phyloP scores from a whole-genome alignment of 2,329 filamentous ascomycete species.

The Alternaria rosae region DNA sequence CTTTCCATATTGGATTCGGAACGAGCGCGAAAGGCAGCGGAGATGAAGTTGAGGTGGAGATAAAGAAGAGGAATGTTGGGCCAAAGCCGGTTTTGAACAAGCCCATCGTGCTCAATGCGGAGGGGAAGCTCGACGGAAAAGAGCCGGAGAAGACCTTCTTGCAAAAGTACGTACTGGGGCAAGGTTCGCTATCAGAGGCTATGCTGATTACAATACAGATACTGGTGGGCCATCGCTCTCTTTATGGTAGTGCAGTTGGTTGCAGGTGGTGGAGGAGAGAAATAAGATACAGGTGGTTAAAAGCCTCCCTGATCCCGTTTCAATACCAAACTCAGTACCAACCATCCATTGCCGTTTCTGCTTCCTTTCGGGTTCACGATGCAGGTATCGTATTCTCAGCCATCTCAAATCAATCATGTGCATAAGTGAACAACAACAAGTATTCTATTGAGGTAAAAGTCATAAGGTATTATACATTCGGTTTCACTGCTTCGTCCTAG shows the following conservation, averaged over 20 bases:
- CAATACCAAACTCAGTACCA: neutral
- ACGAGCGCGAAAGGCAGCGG: conserved; percentile 42
- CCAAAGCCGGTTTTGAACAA: conserved; percentile 58
- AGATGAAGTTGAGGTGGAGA: conserved; percentile 52
- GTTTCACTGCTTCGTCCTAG: neutral
- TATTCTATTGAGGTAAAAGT: neutral
- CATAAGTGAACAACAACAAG: neutral
- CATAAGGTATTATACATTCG: conserved; percentile 10
- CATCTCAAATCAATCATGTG: neutral
- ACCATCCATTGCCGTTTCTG: neutral
- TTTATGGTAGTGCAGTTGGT: conserved; percentile 58
- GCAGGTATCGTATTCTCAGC: neutral
- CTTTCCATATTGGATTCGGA: conserved; percentile 56
- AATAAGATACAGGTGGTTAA: conserved; percentile 1
- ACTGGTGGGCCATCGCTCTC: conserved; percentile 60
- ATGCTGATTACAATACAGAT: conserved; percentile 46
- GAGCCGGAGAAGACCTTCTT: conserved; percentile 60
- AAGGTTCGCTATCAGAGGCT: neutral
- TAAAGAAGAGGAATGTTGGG: conserved; percentile 50
- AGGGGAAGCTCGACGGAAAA: conserved; percentile 59
- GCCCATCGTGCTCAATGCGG: conserved; percentile 63
- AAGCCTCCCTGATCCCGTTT: neutral
- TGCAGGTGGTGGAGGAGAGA: conserved; percentile 51
- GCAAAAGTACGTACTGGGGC: conserved; percentile 54
- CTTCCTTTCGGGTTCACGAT: neutral